Conservation (phyloP, 129 eudicot species). For the Chrysanthemum lavandulifolium region DNA sequence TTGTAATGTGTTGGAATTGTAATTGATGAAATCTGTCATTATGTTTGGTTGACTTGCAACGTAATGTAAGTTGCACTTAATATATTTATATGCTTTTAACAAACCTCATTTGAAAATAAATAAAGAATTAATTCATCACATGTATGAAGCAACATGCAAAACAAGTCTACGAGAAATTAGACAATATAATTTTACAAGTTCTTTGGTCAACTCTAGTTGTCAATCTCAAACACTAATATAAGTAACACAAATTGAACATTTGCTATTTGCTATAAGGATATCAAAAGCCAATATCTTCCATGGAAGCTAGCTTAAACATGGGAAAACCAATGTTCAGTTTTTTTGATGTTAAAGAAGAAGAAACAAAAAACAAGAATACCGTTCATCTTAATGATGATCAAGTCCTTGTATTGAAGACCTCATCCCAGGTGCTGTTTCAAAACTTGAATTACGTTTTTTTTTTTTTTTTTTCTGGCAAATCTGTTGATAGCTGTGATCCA, state of each 20-base stretch:
- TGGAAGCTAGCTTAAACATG: constrained; percentile 27
- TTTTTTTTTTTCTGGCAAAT: not conserved
- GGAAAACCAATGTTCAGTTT: constrained; percentile 37
- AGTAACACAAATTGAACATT: constrained; percentile 14
- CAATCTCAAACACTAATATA: constrained; percentile 23
- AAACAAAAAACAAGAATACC: constrained; percentile 12
- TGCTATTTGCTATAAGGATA: constrained; percentile 18
- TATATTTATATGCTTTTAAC: constrained; percentile 18
- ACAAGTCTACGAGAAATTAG: not conserved
- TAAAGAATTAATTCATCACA: constrained; percentile 24
- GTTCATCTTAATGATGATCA: constrained; percentile 27
- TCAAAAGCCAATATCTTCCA: constrained; percentile 17
- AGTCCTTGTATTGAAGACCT: constrained; percentile 10
- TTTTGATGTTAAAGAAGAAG: constrained; percentile 28
- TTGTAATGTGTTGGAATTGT: no score
- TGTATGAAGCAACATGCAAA: constrained; percentile 38
- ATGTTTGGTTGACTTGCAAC: no score
- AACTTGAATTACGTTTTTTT: not conserved
- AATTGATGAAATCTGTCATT: no score
- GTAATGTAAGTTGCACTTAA: constrained; percentile 25
- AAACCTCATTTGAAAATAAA: constrained; percentile 14
- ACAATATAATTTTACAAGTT: not conserved
- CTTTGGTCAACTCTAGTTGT: constrained; percentile 36
- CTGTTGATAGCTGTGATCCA: not conserved
- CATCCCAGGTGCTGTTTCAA: constrained; percentile 16